Evolutionary conservation across 345 rosid genomes (phyloP), one percentile per base, ranked within the genome.

Genomic region (Eucalyptus albens): DNA sequence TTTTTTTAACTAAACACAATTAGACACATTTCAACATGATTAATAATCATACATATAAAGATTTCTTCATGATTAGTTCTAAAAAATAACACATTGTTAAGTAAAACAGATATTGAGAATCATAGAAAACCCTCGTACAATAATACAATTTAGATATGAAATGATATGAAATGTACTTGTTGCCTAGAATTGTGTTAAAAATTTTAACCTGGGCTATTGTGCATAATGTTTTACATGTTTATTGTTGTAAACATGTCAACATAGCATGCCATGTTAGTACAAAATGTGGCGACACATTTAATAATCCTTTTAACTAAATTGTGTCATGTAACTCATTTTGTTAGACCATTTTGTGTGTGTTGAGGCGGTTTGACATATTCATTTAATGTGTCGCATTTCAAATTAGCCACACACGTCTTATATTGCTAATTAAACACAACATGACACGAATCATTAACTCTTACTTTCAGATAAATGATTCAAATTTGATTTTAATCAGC

Each of bases 181-280:
- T 37, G 8, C 26, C 9, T 69, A 33, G 44, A 67, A 31, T 7
- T 8, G 11, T 67, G 44, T 17, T 5, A 6, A 37, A 69, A 33
- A 0, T 0, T 3, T 9, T 17, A 9, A 77, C 45, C 2, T 2
- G 2, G 15, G 45, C 3, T 21, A 77, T 77, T 37, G 2, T 37
- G 9, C 3, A 37, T 19, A 72, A 37, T 72, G 45, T 72, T 5
- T 10, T 33, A 2, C 5, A 19, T 6, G 26, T 37, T 72, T 37
- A 21, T 17, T 4, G 33, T 29, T 65, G 3, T 15, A 67, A 67
- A n/a, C 42, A 16, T 31, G 81, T 69, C 2, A 67, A 5, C 26
- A 5, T 72, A 37, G 13, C 2, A 2, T 65, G 5, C 2, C 5
- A 1, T 15, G 21, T n/a, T n/a, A 65, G 77, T 8, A n/a, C 40